Percentiles rank a stretch among this genome's conserved stretches.
These are phyloP conservation scores for Mimosa bimucronata DNA, from an alignment of 306 rosid species.

Conservation along the genomic window DNA sequence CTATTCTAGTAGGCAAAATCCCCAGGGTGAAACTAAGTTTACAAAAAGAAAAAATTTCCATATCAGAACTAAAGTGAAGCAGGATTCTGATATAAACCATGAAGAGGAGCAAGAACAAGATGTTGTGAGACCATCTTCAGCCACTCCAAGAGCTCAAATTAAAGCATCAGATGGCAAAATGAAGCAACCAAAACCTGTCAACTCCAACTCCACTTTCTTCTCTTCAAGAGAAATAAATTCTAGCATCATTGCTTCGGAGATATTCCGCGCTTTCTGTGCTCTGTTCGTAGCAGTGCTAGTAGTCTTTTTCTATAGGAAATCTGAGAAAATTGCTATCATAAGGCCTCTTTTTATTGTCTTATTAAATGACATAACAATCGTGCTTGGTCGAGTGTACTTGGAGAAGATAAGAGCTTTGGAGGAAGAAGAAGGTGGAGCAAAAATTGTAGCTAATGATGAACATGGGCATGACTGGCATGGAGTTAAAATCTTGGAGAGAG, in stretches of 20 bases:
- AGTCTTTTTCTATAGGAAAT: constrained; percentile 52
- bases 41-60: constrained; percentile 15
- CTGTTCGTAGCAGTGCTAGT: constrained; percentile 60
- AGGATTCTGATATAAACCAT: constrained; percentile 1
- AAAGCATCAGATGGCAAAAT: constrained; percentile 14
- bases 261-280: constrained; percentile 54
- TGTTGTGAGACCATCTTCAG: constrained; percentile 25
- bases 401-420: constrained; percentile 43
- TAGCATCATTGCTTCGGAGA: constrained; percentile 68
- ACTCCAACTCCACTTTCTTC: constrained; percentile 41
- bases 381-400: constrained; percentile 45
- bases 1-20: constrained; percentile 33
- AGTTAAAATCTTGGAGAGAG: constrained; percentile 80
- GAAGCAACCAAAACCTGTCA: constrained; percentile 7
- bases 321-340: constrained; percentile 50
- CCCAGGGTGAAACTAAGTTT: constrained; percentile 38
- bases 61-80: background rate
- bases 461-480: constrained; percentile 67
- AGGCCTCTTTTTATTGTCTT: constrained; percentile 77
- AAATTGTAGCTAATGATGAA: constrained; percentile 24
- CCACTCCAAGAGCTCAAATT: constrained; percentile 17
- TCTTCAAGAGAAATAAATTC: constrained; percentile 66
- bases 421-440: constrained; percentile 47
- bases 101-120: constrained; percentile 2
- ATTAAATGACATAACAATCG: constrained; percentile 65